These are phyloP conservation scores for Penicillium sp. DNA, from an alignment of 2,329 filamentous ascomycete species.

Conservation along the genomic window DNA sequence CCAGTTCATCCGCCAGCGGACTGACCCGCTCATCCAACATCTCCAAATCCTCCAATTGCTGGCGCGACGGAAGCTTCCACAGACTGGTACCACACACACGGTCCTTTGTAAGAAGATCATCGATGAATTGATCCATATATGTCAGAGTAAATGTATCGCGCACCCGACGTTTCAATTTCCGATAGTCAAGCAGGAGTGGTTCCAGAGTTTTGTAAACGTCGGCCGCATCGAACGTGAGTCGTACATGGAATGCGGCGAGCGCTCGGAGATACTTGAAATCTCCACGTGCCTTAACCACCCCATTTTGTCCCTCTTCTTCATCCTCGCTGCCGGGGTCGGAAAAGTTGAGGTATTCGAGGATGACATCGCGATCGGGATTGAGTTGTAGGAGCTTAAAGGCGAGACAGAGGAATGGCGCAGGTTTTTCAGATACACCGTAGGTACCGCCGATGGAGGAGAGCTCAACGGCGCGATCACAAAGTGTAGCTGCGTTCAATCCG, in stretches of 20 bases:
- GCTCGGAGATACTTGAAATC: slow-evolving; percentile 75
- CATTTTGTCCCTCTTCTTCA: slow-evolving; percentile 25
- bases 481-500: slow-evolving; percentile 71
- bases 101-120: slow-evolving; percentile 83
- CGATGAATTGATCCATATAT: slow-evolving; percentile 85
- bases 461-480: slow-evolving; percentile 85
- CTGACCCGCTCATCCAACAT: slow-evolving; percentile 79
- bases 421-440: slow-evolving; percentile 75
- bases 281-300: slow-evolving; percentile 33
- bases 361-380: slow-evolving; percentile 68
- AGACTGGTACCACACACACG: slow-evolving; percentile 85
- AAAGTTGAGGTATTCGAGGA: slow-evolving; percentile 72
- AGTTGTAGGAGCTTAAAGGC: slow-evolving; percentile 92
- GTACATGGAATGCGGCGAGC: slow-evolving; percentile 86
- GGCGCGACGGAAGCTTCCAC: slow-evolving; percentile 81
- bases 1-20: slow-evolving; percentile 63
- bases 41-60: slow-evolving; percentile 81
- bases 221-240: slow-evolving; percentile 74
- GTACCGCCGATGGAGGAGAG: slow-evolving; percentile 82
- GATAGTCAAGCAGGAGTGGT: slow-evolving; percentile 70
- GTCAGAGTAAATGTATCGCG: slow-evolving; percentile 70
- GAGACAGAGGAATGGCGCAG: slow-evolving; percentile 84
- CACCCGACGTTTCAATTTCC: slow-evolving; percentile 74
- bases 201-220: slow-evolving; percentile 77
- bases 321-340: slow-evolving; percentile 62